Base-by-base conservation (phyloP, 805 yeast genomes). In the Cyberlindnera veronae region DNA sequence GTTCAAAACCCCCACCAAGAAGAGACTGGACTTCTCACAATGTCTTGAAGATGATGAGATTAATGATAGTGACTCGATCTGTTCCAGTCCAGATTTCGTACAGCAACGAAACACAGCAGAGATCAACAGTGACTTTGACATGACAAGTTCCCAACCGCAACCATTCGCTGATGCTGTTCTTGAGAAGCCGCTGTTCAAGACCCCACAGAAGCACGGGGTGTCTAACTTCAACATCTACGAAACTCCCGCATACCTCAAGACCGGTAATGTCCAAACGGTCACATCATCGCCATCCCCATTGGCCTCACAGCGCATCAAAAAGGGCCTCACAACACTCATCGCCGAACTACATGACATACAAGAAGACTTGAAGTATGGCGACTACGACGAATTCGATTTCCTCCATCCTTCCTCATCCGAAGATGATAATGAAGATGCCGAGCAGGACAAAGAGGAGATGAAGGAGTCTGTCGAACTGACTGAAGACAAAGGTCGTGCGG, bases 201-300 rank as follows among this genome's bases (percentile, higher is more conserved):
- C 58, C 4, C 57, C 59, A 19, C 48, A 45, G 29, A 46, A 39
- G 33, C 44, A 38, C 32, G 14, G 18, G 4, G 36, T 41, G 4
- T 17, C 24, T 9, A 15, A 23, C 23, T 6, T 27, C 24, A 33
- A 26, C 12, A 12, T 36, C 6, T 40, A 38, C 16, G 57, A 55
- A n/a, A 72, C 77, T 6, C 78, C 78, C 0, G 67, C 74, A 4
- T 76, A 76, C 9, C 51, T 72, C 27, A 70, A 40, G 37, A 29
- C 44, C 4, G 33, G 34, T 16, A n/a, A 39, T 1, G 15, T 26
- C 4, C 38, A 37, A 20, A 23, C 26, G 5, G 24, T 38, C 12
- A 31, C 54, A 3, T 37, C 50, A 11, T 53, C 58, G 1, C 58
- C 60, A 5, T 61, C 66, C 3, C 65, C 65, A 12, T 37, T 58